These are phyloP conservation scores for Ophiostoma tasmaniense DNA, from an alignment of 2,329 filamentous ascomycete species.

Conservation along the genomic window DNA sequence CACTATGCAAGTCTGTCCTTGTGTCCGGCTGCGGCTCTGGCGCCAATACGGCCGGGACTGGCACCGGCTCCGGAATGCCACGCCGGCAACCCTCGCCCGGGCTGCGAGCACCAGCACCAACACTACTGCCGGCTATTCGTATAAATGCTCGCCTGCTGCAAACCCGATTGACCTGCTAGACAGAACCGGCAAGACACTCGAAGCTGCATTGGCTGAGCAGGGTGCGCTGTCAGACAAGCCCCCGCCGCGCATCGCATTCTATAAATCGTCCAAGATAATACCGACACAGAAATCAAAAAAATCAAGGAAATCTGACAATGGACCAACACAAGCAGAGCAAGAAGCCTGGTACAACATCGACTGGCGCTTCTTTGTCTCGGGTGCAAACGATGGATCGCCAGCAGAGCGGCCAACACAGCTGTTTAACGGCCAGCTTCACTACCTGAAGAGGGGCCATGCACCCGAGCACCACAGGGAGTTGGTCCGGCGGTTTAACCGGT, in stretches of 20 bases:
- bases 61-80: constrained; percentile 4
- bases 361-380: background rate
- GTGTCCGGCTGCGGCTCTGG: constrained; percentile 14
- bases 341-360: background rate
- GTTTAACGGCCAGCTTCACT: background rate
- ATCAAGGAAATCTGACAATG: no score
- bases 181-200: background rate
- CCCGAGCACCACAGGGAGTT: background rate
- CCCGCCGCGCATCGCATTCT: background rate
- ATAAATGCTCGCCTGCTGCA: background rate
- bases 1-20: constrained; percentile 18
- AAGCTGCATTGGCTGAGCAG: background rate
- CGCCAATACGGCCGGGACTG: constrained; percentile 11
- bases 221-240: background rate
- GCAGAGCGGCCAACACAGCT: background rate
- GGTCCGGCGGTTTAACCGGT: constrained; percentile 8
- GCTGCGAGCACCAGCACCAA: background rate
- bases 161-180: background rate
- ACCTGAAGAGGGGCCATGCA: background rate
- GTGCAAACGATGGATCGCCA: background rate
- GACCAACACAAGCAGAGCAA: background rate
- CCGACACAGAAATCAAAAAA: background rate
- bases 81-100: background rate
- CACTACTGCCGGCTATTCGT: background rate
- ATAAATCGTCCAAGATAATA: background rate